Conservation (phyloP, 306 rosid species). For the Vigna hirtella region DNA sequence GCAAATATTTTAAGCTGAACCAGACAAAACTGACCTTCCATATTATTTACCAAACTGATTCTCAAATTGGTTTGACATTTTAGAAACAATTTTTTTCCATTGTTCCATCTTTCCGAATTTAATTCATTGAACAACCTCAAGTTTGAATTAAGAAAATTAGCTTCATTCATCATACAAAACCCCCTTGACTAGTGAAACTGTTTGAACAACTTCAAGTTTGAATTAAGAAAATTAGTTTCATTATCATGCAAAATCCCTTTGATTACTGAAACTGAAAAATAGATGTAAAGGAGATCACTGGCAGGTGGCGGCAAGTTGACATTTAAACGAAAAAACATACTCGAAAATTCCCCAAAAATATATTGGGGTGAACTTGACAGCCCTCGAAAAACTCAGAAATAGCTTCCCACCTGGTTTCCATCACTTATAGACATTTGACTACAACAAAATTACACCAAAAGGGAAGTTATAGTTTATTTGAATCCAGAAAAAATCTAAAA, state of each 20-base stretch:
- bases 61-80: conserved; percentile 15
- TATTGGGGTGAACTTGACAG: conserved; percentile 83
- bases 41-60: conserved; percentile 10
- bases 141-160: too few relatives aligned
- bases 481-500: conserved; percentile 7
- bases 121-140: too few relatives aligned
- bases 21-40: conserved; percentile 15
- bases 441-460: conserved; percentile 43
- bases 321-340: conserved; percentile 53
- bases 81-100: neutral
- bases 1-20: conserved; percentile 22
- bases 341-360: conserved; percentile 90
- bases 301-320: conserved; percentile 11
- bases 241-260: neutral
- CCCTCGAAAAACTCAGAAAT: conserved; percentile 74
- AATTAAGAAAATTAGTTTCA: neutral
- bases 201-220: conserved; percentile 9
- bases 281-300: conserved; percentile 19
- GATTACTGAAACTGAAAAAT: neutral
- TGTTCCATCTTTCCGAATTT: conserved; percentile 17
- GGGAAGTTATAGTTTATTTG: conserved; percentile 32
- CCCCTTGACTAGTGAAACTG: conserved; percentile 4
- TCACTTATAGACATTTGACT: conserved; percentile 88
- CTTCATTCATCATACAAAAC: neutral
- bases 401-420: conserved; percentile 91